Evolutionary conservation across 805 yeast genomes (phyloP).

Genomic region (Hanseniaspora meyeri): DNA sequence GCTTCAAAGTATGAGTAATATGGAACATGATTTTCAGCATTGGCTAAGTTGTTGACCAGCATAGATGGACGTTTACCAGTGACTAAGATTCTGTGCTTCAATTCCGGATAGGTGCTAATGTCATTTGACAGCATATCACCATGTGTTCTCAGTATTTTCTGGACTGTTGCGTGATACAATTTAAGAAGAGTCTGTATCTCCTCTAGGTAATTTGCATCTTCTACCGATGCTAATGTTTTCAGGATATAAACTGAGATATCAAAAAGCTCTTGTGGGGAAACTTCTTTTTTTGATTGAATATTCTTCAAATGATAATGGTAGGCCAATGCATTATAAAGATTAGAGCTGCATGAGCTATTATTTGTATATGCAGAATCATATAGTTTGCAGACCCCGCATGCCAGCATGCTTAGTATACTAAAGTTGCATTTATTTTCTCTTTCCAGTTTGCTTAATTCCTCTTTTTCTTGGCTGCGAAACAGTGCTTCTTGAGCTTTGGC

Average conservation of each 20-base stretch:
- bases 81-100: not conserved
- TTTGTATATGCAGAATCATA: not conserved
- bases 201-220: not conserved
- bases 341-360: not conserved
- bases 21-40: not conserved
- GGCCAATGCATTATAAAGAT: not conserved
- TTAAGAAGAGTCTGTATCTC: not conserved
- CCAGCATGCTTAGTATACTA: not conserved
- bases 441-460: not conserved
- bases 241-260: not conserved
- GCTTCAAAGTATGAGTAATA: not conserved
- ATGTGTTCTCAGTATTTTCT: not conserved
- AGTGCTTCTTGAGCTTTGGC: slow-evolving; percentile 1
- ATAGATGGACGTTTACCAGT: not conserved
- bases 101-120: not conserved
- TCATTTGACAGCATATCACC: not conserved
- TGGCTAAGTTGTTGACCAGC: not conserved
- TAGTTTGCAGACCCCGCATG: not conserved
- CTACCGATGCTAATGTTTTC: not conserved
- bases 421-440: not conserved
- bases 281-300: not conserved
- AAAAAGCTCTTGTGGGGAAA: not conserved
- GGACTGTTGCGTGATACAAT: not conserved
- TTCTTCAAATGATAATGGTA: not conserved
- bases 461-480: not conserved